These are phyloP conservation scores for Aplosporella prunicola DNA, from an alignment of 2,329 filamentous ascomycete genomes.

Conservation along the genomic window DNA sequence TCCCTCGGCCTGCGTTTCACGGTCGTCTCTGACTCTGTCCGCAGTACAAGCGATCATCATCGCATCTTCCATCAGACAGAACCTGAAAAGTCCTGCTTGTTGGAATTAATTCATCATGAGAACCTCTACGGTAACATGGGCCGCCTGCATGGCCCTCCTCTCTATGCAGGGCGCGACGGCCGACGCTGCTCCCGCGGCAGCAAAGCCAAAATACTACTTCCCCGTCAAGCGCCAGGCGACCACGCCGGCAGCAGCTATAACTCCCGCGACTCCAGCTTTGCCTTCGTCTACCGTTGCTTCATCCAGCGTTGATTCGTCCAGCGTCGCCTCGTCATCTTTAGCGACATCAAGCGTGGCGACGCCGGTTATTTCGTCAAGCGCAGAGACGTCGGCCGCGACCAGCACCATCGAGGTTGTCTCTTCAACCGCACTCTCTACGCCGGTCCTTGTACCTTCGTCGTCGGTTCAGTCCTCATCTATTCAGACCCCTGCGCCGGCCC, in stretches of 20 bases:
- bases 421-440: too few relatives aligned
- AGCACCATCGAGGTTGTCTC: too few relatives aligned
- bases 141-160: slow-evolving; percentile 36
- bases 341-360: too few relatives aligned
- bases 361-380: too few relatives aligned
- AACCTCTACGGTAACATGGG: slow-evolving; percentile 37
- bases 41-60: slow-evolving; percentile 2
- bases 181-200: slow-evolving; percentile 39
- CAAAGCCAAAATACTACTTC: slow-evolving; percentile 38
- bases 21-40: not conserved
- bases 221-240: slow-evolving; percentile 37
- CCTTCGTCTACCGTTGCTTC: not conserved
- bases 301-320: not conserved
- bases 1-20: not conserved
- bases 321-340: too few relatives aligned
- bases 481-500: too few relatives aligned
- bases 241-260: slow-evolving; percentile 20
- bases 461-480: too few relatives aligned
- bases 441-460: too few relatives aligned
- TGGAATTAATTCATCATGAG: slow-evolving; percentile 31
- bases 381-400: too few relatives aligned
- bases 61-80: slow-evolving; percentile 1
- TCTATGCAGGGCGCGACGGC: slow-evolving; percentile 36
- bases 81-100: not conserved
- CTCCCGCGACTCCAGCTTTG: slow-evolving; percentile 12